Percentiles rank a stretch among this genome's conserved stretches.
These are phyloP conservation scores for Naganishia kalamii DNA, from an alignment of 768 basidiomycete species.

Conservation along the genomic window DNA sequence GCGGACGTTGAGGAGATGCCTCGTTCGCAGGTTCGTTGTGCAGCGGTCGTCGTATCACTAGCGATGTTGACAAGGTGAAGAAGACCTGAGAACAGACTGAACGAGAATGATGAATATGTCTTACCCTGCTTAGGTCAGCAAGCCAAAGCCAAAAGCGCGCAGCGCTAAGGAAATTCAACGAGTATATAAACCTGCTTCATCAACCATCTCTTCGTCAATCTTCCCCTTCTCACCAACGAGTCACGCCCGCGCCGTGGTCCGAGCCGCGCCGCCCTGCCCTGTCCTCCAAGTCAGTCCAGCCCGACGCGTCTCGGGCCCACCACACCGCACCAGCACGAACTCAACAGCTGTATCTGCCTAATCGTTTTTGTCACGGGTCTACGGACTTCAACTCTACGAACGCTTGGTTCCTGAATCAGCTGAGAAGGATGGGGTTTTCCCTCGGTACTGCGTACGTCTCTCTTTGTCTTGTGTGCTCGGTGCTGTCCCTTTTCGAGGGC, in stretches of 20 bases:
- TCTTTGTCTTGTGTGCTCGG: background rate
- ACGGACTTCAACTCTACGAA: constrained; percentile 13
- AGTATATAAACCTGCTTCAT: background rate
- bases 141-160: no score
- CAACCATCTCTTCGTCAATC: background rate
- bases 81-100: no score
- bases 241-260: background rate
- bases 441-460: constrained; percentile 6
- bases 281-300: background rate
- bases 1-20: no score
- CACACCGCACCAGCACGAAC: background rate
- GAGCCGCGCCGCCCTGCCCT: background rate
- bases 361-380: constrained; percentile 15
- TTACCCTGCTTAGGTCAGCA: no score
- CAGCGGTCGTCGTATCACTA: no score
- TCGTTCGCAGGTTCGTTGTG: no score
- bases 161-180: no score
- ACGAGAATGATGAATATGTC: no score
- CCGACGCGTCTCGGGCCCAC: background rate
- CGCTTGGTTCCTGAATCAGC: constrained; percentile 20
- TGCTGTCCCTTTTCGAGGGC: background rate
- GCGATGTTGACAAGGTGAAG: no score
- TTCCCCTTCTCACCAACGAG: background rate
- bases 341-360: constrained; percentile 15
- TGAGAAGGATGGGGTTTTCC: constrained; percentile 6